phyloP scores from a whole-genome alignment of 805 yeast species.

The Suhomyces kilbournensis region DNA sequence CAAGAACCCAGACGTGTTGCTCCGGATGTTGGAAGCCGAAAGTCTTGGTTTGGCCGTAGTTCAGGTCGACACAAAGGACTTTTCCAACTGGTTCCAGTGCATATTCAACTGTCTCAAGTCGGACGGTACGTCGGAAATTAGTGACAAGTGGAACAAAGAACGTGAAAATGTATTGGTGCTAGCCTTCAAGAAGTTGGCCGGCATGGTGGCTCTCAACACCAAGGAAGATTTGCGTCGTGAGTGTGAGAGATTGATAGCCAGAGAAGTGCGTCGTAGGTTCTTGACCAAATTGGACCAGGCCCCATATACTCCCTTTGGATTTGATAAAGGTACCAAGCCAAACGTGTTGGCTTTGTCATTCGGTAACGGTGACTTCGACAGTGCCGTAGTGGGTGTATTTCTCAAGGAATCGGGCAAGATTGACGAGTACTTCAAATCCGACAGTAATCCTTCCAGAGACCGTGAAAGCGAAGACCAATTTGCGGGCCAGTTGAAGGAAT shows the following conservation, averaged over 20 bases:
- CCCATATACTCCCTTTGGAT: conserved; percentile 80
- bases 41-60: conserved; percentile 66
- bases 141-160: conserved; percentile 76
- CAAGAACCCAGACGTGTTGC: conserved; percentile 71
- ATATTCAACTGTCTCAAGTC: conserved; percentile 58
- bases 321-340: conserved; percentile 78
- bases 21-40: conserved; percentile 93
- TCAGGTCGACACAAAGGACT: conserved; percentile 52
- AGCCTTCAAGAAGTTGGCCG: conserved; percentile 66
- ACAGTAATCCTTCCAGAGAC: conserved; percentile 58
- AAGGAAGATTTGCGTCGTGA: conserved; percentile 77
- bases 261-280: conserved; percentile 67
- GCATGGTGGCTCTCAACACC: conserved; percentile 67
- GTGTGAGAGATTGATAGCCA: conserved; percentile 68
- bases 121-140: conserved; percentile 73
- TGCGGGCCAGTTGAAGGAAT: conserved; percentile 62
- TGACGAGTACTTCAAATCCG: conserved; percentile 73
- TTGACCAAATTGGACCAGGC: conserved; percentile 83
- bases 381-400: conserved; percentile 81
- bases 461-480: conserved; percentile 43
- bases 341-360: conserved; percentile 77
- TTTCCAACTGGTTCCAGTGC: conserved; percentile 39
- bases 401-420: conserved; percentile 80
- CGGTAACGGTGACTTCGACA: conserved; percentile 82
- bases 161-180: conserved; percentile 64